Evolutionary conservation across 306 rosid species (phyloP), one percentile per base, ranked within the genome.

Genomic region (Delonix regia): DNA sequence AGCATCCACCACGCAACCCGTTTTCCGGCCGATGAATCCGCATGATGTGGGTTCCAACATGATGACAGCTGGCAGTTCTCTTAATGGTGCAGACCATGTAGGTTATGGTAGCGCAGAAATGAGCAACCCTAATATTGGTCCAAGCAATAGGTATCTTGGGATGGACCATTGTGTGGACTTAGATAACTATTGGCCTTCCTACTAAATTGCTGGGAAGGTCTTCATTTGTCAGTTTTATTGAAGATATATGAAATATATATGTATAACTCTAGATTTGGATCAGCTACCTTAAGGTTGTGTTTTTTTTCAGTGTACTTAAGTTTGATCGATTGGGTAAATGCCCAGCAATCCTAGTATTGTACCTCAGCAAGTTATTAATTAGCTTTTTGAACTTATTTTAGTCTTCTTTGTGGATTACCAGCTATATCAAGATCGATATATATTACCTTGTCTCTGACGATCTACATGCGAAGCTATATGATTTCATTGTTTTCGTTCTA

Each of bases 81-180:
- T 81, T 68, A 64, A 19, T 36, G 87, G 72, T 30, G 84, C 78
- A 0, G 92, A 86, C 51, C 67, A 64, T 70, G 66, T 73, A 55
- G 91, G 87, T 21, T 93, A 86, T 22, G 94, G 88, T 14, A 9
- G 77, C 2, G 55, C 36, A 18, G 93, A 93, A 76, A 85, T 87
- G 86, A 85, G 68, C 71, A 78, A 77, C 69, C 41, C 81, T 59
- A 87, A 79, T 69, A 57, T 63, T 34, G 69, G 44, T 61, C 81
- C 78, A 9, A 41, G 82, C 34, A 89, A 82, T 78, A 85, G 96
- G 73, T 91, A 62, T 52, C 64, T 88, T 87, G 86, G 87, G 76
- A 80, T 93, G 89, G 98, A 89, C 6, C 87, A 85, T 28, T 93
- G 97, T 87, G 79, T 89, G 89, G 97, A 91, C 81, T 87, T 93